These are phyloP conservation scores for Gilbertella persicaria DNA, from an alignment of 371 early-diverging fungal species.

Conservation along the genomic window DNA sequence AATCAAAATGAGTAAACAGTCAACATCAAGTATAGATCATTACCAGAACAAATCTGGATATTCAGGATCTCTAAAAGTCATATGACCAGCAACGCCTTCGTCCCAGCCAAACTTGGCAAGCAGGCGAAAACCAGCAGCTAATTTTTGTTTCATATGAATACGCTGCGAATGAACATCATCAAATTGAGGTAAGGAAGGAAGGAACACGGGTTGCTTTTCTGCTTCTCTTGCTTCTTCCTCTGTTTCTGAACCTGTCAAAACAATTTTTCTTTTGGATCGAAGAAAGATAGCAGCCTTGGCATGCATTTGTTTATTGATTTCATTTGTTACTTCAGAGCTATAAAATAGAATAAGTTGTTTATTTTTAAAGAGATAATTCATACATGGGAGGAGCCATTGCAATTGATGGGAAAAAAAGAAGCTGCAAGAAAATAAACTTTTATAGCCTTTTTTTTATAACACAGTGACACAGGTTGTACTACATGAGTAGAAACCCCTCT, in stretches of 20 bases:
- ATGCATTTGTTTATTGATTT: not conserved
- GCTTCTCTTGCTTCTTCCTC: conserved; percentile 49
- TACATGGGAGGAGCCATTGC: too few relatives aligned
- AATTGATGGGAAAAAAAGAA: too few relatives aligned
- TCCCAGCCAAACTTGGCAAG: conserved; percentile 59
- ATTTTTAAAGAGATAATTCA: too few relatives aligned
- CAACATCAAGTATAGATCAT: not conserved
- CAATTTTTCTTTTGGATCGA: conserved; percentile 33
- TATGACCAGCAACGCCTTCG: conserved; percentile 62
- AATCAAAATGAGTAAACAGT: not conserved
- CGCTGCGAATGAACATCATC: conserved; percentile 49
- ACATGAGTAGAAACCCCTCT: too few relatives aligned
- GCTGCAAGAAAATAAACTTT: too few relatives aligned
- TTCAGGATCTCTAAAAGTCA: conserved; percentile 65
- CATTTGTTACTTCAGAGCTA: too few relatives aligned
- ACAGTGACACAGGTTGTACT: too few relatives aligned
- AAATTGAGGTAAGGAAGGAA: conserved; percentile 44
- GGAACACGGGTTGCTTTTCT: conserved; percentile 36
- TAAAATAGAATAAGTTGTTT: too few relatives aligned
- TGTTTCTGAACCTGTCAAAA: conserved; percentile 47
- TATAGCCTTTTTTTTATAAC: too few relatives aligned
- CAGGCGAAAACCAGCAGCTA: conserved; percentile 62
- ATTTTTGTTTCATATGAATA: conserved; percentile 57
- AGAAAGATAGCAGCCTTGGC: conserved; percentile 13
- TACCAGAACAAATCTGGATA: conserved; percentile 60